These are phyloP conservation scores for Phtheirospermum japonicum DNA, from an alignment of 257 asterid genomes.

Conservation along the genomic window DNA sequence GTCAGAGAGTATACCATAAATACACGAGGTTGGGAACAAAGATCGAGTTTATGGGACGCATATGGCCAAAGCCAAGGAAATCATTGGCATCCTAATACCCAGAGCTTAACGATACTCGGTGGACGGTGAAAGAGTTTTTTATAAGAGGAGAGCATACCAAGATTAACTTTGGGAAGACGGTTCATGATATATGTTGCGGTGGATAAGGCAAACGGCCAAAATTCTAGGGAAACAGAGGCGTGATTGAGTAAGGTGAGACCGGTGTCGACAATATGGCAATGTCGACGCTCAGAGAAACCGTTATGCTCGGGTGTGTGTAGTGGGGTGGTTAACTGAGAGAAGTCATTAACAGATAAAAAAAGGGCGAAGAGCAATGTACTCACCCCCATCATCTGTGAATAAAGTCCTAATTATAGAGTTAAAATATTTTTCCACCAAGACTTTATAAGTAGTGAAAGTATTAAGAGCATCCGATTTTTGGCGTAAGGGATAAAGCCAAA, in stretches of 20 bases:
- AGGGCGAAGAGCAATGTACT: not conserved
- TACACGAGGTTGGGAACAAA: no score
- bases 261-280: not conserved
- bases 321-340: slow-evolving; percentile 18
- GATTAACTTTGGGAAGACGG: not conserved
- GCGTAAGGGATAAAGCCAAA: no score
- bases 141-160: not conserved
- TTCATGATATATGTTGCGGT: not conserved
- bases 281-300: not conserved
- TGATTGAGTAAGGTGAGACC: not conserved
- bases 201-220: not conserved
- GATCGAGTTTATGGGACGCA: no score
- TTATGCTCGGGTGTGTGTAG: slow-evolving; percentile 11
- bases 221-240: not conserved
- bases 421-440: no score
- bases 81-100: not conserved
- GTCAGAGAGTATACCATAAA: not conserved
- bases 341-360: not conserved
- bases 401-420: slow-evolving; percentile 1
- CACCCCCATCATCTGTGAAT: slow-evolving; percentile 18
- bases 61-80: no score
- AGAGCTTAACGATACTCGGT: not conserved
- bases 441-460: no score
- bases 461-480: no score
- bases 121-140: not conserved